Base-by-base conservation (phyloP, 2,329 filamentous ascomycete genomes). In the Berkeleyomyces rouxiae region DNA sequence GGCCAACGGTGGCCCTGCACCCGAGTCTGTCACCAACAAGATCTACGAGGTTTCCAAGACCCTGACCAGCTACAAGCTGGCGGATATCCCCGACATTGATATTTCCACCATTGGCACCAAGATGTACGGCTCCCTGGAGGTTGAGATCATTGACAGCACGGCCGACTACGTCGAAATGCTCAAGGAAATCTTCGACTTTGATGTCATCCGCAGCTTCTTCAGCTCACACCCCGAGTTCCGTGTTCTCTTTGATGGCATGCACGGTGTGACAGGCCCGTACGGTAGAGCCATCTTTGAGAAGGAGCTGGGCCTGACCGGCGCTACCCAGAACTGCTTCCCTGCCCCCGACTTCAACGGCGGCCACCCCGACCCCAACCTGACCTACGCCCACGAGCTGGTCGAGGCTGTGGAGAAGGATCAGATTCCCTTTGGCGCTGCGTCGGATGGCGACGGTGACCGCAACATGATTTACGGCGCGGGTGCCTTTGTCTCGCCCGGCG, bases 391-490 rank as follows among this genome's bases (percentile, higher is more conserved):
- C 76, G 92, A 90, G 61, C 82, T 99, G 49, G 93, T 99, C 65
- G 90, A 96, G 71, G 88, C 85, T 66, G 93, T 99, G 49, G 90
- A 99, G 75, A 88, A 88, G 78, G 85, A 89, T 70, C 82, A 84
- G 65, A 90, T 99, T 67, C 93, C 95, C 71, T 99, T 99, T 70
- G 93, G 93, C 71, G 93, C 93, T 64, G 93, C 93, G 58, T 95
- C 89, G 67, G 93, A 99, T 69, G 93, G 93, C 69, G 93, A 99
- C 70, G 93, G 93, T 70, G 93, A 99, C 79, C 88, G 93, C 69
- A 99, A 99, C 84, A 99, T 99, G 93, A 99, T 99, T 72, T 99
- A 99, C 76, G 93, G 93, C 66, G 91, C 92, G 68, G 92, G 95
- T 71, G 85, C 87, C 53, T 99, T 99, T 71, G 93, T 99, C 66